Percentiles rank a stretch among this genome's conserved stretches.
These are phyloP conservation scores for Cicer cuneatum DNA, from an alignment of 306 rosid species.

Conservation along the genomic window DNA sequence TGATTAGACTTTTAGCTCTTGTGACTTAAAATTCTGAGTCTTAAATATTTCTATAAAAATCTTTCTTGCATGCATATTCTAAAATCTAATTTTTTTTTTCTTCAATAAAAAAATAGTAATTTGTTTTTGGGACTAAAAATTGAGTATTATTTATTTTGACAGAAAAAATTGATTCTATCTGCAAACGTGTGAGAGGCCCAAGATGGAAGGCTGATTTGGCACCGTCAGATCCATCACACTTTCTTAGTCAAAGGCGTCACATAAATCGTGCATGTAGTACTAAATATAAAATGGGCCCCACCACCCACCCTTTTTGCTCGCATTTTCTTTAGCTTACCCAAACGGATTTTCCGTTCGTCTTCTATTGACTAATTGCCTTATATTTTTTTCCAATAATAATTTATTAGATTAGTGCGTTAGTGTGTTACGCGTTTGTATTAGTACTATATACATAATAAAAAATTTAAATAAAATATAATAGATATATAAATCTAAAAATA, in stretches of 20 bases:
- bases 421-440: neutral
- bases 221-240: constrained; percentile 34
- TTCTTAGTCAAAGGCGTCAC: constrained; percentile 10
- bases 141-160: neutral
- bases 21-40: no score
- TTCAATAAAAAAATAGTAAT: no score
- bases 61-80: no score
- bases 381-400: neutral
- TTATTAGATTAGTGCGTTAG: neutral
- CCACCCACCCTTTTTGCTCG: neutral
- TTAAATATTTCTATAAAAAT: no score
- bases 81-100: no score
- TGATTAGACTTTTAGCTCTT: no score
- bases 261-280: constrained; percentile 32
- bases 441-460: no score
- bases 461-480: no score
- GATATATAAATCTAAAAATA: no score
- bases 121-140: no score
- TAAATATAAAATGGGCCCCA: constrained; percentile 13
- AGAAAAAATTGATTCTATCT: neutral
- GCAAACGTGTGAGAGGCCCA: neutral
- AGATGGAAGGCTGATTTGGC: no score
- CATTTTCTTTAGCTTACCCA: neutral
- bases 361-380: constrained; percentile 10
- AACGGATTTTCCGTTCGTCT: constrained; percentile 19